Base-by-base conservation (phyloP, 1,284 basidiomycete genomes). In the Marasmius sp. region DNA sequence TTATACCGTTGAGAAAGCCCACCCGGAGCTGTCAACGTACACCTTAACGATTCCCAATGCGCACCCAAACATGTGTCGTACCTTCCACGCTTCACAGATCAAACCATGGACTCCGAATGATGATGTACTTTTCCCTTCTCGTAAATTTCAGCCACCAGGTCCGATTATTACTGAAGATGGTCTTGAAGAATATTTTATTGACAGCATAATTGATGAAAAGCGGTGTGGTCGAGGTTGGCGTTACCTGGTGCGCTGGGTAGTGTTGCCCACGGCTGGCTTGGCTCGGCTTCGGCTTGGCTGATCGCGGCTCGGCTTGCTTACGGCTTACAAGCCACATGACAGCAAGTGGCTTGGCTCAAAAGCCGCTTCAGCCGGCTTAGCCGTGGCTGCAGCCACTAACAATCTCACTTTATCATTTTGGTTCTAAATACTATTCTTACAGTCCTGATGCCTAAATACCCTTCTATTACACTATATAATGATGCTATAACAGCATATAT, bases 21-120 rank as follows among this genome's bases (percentile, higher is more conserved):
- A 71, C 39, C 57, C 57, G 0, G 63, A 72, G 33, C 60, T 58
- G 8, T 75, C 72, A 0, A 67, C 64, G 0, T 65, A 70, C 10
- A 70, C 66, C 0, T 57, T 75, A 0, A 64, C 68, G 10, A 20
- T 71, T 10, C 64, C 63, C 0, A 10, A 33, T 12, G 63, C 67
- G 3, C 41, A 62, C 8, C 52, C 60, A 1, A 38, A 65, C 1
- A 55, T 65, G 2, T 71, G 63, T 55, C 61, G 63, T 0, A 70
- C 65, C 0, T 75, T 74, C 58, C 70, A 75, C 45, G 51, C 66
- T 0, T 67, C 67, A 3, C 49, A 69, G 52, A 9, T 70, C 1
- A 39, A 58, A 3, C 47, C 56, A 14, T 66, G 53, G 22, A 20
- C 22, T 1, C 41, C 60, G 4, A 67, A 69, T 50, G 41, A 69